Conservation (phyloP, 2,329 filamentous ascomycete genomes). For the Ophiocordyceps camponoti-leonardi region DNA sequence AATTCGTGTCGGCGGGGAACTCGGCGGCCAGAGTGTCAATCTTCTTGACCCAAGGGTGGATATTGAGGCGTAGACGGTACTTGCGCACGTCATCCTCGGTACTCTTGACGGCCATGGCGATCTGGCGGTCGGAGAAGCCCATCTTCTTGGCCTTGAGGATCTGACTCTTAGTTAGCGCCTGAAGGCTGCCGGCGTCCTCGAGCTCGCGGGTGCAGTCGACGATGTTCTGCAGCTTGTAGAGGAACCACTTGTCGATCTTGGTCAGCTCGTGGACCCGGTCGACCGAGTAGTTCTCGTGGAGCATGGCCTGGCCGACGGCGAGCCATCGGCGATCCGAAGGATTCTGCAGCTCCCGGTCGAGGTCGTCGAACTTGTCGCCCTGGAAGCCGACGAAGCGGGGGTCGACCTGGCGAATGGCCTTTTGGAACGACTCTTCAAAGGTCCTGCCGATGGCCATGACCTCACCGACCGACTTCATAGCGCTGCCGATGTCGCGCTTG, state of each 20-base stretch:
- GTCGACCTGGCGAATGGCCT: slow-evolving; percentile 92
- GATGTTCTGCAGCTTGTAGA: slow-evolving; percentile 80
- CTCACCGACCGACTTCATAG: slow-evolving; percentile 99
- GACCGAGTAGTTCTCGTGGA: slow-evolving; percentile 77
- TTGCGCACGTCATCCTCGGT: no score
- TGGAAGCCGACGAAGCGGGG: no score
- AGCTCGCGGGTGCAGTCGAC: slow-evolving; percentile 45
- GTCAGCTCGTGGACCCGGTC: slow-evolving; percentile 98
- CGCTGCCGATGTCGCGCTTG: slow-evolving; percentile 81
- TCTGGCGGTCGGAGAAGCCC: slow-evolving; percentile 84
- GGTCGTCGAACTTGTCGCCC: slow-evolving; percentile 50
- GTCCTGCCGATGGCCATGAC: slow-evolving; percentile 96
- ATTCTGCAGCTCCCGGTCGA: slow-evolving; percentile 90
- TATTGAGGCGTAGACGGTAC: slow-evolving; percentile 63
- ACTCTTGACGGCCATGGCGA: slow-evolving; percentile 82
- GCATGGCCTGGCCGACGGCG: slow-evolving; percentile 96
- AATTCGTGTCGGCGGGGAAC: slow-evolving; percentile 89
- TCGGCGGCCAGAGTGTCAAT: slow-evolving; percentile 97
- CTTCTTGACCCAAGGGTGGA: slow-evolving; percentile 86
- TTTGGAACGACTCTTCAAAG: slow-evolving; percentile 97
- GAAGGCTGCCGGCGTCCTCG: no score
- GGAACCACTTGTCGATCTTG: slow-evolving; percentile 98
- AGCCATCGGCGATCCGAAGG: slow-evolving; percentile 95
- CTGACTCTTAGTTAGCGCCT: no score
- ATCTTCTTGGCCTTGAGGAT: slow-evolving; percentile 79